Evolutionary conservation across 305 asterid genomes (phyloP).

Genomic region (Withania somnifera): DNA sequence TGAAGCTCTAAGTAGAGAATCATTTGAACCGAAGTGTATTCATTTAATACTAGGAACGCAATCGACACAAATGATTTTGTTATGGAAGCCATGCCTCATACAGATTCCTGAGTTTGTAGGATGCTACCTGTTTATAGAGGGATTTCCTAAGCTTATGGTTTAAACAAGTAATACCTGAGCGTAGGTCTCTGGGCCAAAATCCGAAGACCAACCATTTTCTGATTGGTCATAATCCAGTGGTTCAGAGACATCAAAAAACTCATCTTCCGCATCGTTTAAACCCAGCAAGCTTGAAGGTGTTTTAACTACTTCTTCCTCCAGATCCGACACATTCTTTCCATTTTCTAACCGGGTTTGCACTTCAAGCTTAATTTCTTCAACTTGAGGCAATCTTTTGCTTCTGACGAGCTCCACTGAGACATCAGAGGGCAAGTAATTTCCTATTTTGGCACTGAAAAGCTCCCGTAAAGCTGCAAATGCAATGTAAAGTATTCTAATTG

Average conservation of each 20-base stretch:
- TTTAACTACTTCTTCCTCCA: constrained; percentile 53
- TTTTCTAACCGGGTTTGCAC: constrained; percentile 39
- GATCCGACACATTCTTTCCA: constrained; percentile 34
- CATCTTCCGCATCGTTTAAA: constrained; percentile 74
- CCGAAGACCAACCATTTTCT: constrained; percentile 72
- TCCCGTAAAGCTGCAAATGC: constrained; percentile 69
- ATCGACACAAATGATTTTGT: not conserved
- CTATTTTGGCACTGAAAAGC: constrained; percentile 66
- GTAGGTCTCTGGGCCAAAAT: constrained; percentile 48
- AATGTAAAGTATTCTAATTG: constrained; percentile 10
- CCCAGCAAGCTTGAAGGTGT: constrained; percentile 81
- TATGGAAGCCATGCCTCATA: not conserved
- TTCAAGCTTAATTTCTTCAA: constrained; percentile 44
- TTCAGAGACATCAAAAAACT: constrained; percentile 86
- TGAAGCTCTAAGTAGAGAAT: not conserved
- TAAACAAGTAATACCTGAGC: constrained; percentile 50
- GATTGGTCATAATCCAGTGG: constrained; percentile 79
- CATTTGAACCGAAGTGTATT: not conserved
- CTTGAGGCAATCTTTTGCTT: constrained; percentile 31
- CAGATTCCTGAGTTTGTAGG: not conserved
- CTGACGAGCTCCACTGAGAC: constrained; percentile 69
- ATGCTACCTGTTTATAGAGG: not conserved
- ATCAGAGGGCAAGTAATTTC: constrained; percentile 44
- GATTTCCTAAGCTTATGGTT: not conserved
- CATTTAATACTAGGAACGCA: not conserved